These are phyloP conservation scores for Picea glauca DNA, from an alignment of 75 land plant genomes.

Conservation along the genomic window DNA sequence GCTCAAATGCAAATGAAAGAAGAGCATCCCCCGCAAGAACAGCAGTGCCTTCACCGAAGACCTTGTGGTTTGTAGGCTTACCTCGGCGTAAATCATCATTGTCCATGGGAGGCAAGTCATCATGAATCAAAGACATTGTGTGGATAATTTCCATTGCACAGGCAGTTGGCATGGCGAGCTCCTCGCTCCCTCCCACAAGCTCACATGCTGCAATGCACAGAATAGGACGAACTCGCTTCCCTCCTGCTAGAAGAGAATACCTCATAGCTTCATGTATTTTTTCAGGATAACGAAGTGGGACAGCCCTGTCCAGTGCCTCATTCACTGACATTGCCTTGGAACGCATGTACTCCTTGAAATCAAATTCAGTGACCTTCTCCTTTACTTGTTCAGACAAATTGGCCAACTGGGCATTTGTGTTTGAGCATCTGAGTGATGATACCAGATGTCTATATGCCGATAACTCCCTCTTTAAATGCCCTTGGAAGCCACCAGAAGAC, in stretches of 20 bases:
- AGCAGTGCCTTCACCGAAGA: slow-evolving; percentile 48
- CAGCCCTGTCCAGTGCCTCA: slow-evolving; percentile 28
- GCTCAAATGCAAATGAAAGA: slow-evolving; percentile 40
- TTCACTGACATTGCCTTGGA: slow-evolving; percentile 43
- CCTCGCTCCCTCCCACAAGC: slow-evolving; percentile 44
- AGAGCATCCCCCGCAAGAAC: slow-evolving; percentile 61
- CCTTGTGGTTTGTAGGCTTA: slow-evolving; percentile 49
- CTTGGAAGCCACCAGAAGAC: not conserved
- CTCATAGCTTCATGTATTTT: slow-evolving; percentile 39
- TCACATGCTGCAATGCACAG: slow-evolving; percentile 67
- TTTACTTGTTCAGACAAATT: not conserved
- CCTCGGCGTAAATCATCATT: slow-evolving; percentile 58
- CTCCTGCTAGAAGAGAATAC: slow-evolving; percentile 36
- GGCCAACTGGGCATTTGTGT: not conserved
- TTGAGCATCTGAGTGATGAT: not conserved
- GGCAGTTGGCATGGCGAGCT: slow-evolving; percentile 44
- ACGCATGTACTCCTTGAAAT: slow-evolving; percentile 53
- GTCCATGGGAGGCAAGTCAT: slow-evolving; percentile 60
- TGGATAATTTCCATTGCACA: slow-evolving; percentile 67
- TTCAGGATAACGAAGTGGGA: slow-evolving; percentile 28
- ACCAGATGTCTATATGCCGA: not conserved
- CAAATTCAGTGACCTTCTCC: slow-evolving; percentile 13
- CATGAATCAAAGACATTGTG: slow-evolving; percentile 69
- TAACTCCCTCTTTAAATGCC: not conserved
- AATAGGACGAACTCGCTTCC: slow-evolving; percentile 23